Evolutionary conservation across 441 rosid genomes (phyloP).

Genomic region (Jatropha multifida): DNA sequence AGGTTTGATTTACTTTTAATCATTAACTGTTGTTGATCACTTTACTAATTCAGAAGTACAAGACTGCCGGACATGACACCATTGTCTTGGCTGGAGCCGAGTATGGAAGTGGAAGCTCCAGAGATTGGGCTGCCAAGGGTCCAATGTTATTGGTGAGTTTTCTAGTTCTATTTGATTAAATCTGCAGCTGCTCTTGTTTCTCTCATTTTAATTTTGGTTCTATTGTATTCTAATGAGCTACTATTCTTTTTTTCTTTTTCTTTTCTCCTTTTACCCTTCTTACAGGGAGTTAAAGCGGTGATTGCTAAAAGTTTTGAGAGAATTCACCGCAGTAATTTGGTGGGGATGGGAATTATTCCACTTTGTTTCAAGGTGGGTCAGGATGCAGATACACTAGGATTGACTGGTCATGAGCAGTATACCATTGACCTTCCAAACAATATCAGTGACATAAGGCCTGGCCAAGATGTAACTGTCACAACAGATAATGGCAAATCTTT

Average conservation of each 20-base stretch:
- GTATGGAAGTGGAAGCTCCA: conserved; percentile 98
- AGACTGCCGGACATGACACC: conserved; percentile 71
- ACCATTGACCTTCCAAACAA: conserved; percentile 82
- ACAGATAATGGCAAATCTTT: conserved; percentile 85
- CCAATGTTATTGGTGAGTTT: conserved; percentile 78
- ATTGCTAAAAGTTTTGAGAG: conserved; percentile 98
- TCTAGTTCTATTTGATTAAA: background rate
- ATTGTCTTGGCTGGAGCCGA: conserved; percentile 94
- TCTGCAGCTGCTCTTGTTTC: background rate
- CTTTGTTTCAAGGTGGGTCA: conserved; percentile 89
- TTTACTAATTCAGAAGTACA: conserved; percentile 67
- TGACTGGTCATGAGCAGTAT: conserved; percentile 88
- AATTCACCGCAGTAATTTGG: conserved; percentile 96
- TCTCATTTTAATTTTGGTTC: background rate
- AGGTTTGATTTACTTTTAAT: background rate
- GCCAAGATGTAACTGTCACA: conserved; percentile 89
- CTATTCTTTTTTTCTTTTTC: background rate
- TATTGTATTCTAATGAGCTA: background rate
- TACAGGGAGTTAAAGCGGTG: conserved; percentile 96
- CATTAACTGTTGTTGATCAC: background rate
- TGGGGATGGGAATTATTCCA: conserved; percentile 96
- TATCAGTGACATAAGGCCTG: conserved; percentile 77
- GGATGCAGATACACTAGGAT: conserved; percentile 83
- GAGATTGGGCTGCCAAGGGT: conserved; percentile 99
- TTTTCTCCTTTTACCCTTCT: background rate